These are phyloP conservation scores for Calycina marina DNA, from an alignment of 2,329 filamentous ascomycete species.

Conservation along the genomic window DNA sequence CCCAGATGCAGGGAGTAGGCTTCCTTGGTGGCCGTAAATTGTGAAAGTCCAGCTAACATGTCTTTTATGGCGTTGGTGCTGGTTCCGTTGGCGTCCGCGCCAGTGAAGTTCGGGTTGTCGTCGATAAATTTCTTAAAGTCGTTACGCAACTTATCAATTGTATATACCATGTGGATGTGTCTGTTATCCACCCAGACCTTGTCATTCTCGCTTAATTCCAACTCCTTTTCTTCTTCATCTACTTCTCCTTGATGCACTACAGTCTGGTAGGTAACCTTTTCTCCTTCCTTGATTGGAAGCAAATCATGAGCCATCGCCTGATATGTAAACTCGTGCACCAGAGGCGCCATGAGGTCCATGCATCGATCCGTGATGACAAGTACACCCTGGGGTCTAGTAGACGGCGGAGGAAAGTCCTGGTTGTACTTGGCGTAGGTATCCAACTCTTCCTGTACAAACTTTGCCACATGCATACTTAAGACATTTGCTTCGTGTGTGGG, in stretches of 20 bases:
- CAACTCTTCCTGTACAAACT: constrained; percentile 82
- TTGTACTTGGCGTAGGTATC: constrained; percentile 81
- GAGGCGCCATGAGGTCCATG: constrained; percentile 78
- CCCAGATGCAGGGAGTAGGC: constrained; percentile 86
- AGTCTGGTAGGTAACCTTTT: constrained; percentile 78
- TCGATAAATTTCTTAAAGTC: constrained; percentile 88
- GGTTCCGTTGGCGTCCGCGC: constrained; percentile 51
- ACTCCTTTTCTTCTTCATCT: constrained; percentile 68
- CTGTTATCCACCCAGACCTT: constrained; percentile 91
- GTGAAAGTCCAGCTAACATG: constrained; percentile 87
- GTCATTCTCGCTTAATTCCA: constrained; percentile 83
- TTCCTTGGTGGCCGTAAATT: constrained; percentile 93
- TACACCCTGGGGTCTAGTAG: constrained; percentile 62
- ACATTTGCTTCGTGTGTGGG: constrained; percentile 78
- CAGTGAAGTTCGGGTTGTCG: constrained; percentile 83
- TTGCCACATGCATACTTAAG: constrained; percentile 72
- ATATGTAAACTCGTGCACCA: constrained; percentile 94
- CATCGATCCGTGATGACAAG: constrained; percentile 81
- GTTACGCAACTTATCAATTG: constrained; percentile 79
- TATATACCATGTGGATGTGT: constrained; percentile 95
- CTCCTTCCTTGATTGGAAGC: constrained; percentile 72
- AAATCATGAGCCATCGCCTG: constrained; percentile 97
- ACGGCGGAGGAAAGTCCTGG: constrained; percentile 68
- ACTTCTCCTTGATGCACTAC: constrained; percentile 58
- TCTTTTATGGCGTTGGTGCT: constrained; percentile 87